Percentiles rank a stretch among this genome's conserved stretches.
These are phyloP conservation scores for Acacia confusa DNA, from an alignment of 306 rosid genomes.

Conservation along the genomic window DNA sequence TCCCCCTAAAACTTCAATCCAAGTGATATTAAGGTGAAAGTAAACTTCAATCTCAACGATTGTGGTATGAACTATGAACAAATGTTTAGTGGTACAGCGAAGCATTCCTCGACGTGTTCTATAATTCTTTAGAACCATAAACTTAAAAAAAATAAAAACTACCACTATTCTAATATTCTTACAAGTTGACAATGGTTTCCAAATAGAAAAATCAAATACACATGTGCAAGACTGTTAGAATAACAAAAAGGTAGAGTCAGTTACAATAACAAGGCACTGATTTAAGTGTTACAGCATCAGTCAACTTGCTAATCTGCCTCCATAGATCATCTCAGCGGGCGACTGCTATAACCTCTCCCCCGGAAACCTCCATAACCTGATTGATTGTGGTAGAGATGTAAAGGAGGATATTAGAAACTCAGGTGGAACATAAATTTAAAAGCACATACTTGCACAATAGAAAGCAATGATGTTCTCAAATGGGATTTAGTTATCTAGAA, in stretches of 20 bases:
- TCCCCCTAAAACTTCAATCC: background rate
- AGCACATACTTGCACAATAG: background rate
- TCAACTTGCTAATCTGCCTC: conserved; percentile 10
- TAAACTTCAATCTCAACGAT: background rate
- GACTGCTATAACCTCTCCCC: conserved; percentile 59
- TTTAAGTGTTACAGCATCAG: conserved; percentile 4
- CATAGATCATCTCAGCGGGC: conserved; percentile 59
- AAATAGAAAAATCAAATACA: conserved; percentile 23
- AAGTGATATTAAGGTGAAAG: background rate
- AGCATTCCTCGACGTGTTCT: background rate
- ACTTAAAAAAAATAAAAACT: background rate
- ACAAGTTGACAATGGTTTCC: conserved; percentile 29
- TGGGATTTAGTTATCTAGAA: background rate
- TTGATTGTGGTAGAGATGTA: background rate
- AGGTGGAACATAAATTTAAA: background rate
- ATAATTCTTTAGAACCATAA: conserved; percentile 14
- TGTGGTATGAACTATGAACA: conserved; percentile 32
- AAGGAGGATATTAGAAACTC: conserved; percentile 11
- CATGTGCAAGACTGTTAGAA: background rate
- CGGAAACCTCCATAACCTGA: conserved; percentile 67
- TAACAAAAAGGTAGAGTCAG: background rate
- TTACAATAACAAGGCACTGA: background rate
- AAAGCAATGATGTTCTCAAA: background rate
- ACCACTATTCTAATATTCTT: conserved; percentile 32
- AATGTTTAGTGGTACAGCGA: conserved; percentile 14